Evolutionary conservation across 2,329 filamentous ascomycete genomes (phyloP).

Genomic region (Aspergillus carbonarius): DNA sequence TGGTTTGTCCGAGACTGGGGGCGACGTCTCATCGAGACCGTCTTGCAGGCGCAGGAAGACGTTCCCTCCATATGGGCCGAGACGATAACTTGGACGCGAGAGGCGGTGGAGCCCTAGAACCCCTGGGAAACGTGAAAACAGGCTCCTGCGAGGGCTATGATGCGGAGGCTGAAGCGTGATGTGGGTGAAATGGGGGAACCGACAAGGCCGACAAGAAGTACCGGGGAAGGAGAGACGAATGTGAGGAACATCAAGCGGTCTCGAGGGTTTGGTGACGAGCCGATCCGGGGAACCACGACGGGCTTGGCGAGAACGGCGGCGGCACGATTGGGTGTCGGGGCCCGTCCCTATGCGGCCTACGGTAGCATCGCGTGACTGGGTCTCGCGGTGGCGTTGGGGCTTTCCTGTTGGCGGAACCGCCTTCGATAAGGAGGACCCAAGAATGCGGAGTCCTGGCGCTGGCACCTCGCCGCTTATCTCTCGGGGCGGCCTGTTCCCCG

Average conservation of each 20-base stretch:
- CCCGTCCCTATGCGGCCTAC: background rate
- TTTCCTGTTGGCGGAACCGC: background rate
- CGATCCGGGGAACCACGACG: background rate
- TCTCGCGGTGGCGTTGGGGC: background rate
- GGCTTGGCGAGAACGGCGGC: background rate
- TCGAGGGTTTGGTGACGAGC: background rate
- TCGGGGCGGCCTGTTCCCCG: background rate
- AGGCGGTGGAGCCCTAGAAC: constrained; percentile 21
- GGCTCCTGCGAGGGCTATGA: too few relatives aligned
- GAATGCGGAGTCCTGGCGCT: background rate
- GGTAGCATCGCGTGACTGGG: background rate
- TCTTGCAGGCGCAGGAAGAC: constrained; percentile 26
- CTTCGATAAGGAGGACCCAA: background rate
- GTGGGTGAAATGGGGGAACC: background rate
- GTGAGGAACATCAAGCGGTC: background rate
- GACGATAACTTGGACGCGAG: constrained; percentile 29
- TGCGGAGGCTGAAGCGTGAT: background rate
- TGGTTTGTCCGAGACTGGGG: constrained; percentile 37
- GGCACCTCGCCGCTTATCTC: background rate
- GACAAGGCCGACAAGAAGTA: background rate
- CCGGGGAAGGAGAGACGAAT: background rate
- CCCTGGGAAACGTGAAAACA: background rate
- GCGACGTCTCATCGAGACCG: constrained; percentile 29
- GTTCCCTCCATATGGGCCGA: constrained; percentile 28
- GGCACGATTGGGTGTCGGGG: background rate